Conservation (phyloP, 176 grass and related monocot species). For the Saccharum spontaneum region DNA sequence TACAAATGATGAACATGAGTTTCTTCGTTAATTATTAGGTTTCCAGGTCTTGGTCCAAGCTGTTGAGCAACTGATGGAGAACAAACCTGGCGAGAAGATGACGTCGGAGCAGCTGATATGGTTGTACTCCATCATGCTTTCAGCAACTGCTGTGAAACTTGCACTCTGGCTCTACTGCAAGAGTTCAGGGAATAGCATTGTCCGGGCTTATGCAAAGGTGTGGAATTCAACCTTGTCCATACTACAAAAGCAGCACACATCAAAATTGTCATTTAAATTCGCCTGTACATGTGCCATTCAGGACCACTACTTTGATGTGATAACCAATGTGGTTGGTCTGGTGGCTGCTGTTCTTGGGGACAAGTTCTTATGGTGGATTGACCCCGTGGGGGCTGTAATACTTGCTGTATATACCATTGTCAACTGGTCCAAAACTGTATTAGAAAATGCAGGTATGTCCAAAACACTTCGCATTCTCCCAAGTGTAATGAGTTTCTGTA, state of each 20-base stretch:
- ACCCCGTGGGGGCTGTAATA: conserved; percentile 75
- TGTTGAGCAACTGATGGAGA: conserved; percentile 58
- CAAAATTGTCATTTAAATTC: background rate
- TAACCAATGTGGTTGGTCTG: conserved; percentile 88
- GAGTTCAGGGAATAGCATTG: conserved; percentile 69
- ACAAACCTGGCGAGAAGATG: conserved; percentile 59
- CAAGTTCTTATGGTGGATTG: conserved; percentile 79
- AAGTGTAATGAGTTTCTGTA: background rate
- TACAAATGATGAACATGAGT: background rate
- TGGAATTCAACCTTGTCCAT: background rate
- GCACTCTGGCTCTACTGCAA: conserved; percentile 77
- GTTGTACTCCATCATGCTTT: conserved; percentile 86
- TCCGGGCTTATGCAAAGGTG: conserved; percentile 78
- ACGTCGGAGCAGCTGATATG: conserved; percentile 64
- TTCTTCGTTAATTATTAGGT: conserved; percentile 41
- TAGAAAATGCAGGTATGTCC: conserved; percentile 74
- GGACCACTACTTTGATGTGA: conserved; percentile 93
- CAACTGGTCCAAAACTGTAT: conserved; percentile 81
- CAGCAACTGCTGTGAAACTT: conserved; percentile 78
- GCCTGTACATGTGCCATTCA: conserved; percentile 23
- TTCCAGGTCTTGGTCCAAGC: conserved; percentile 72
- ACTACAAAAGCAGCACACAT: background rate
- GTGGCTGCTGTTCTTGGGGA: conserved; percentile 85
- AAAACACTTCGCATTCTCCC: background rate
- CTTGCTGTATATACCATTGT: conserved; percentile 83